phyloP scores from a whole-genome alignment of 2,329 filamentous ascomycete genomes.

The Juglanconis oblonga region DNA sequence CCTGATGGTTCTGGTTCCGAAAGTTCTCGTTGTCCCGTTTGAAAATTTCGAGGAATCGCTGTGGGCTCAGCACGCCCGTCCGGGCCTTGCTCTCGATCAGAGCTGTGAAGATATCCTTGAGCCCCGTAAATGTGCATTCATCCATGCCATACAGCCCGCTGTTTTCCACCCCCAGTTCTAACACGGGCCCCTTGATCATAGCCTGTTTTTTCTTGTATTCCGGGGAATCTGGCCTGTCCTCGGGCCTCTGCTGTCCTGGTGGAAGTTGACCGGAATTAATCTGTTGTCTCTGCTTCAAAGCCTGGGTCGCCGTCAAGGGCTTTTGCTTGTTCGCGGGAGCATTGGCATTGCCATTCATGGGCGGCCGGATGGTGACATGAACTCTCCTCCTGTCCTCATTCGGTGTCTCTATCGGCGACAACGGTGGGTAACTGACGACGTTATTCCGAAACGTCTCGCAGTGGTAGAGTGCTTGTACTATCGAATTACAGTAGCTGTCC shows the following conservation, averaged over 20 bases:
- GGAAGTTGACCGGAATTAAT: slow-evolving; percentile 53
- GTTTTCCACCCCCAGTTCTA: slow-evolving; percentile 78
- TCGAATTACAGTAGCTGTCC: slow-evolving; percentile 92
- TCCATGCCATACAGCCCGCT: slow-evolving; percentile 82
- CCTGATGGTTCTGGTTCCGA: slow-evolving; percentile 93
- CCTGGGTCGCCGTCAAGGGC: slow-evolving; percentile 52
- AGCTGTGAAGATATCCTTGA: slow-evolving; percentile 95
- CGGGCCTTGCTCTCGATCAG: slow-evolving; percentile 77
- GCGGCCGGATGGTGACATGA: slow-evolving; percentile 59
- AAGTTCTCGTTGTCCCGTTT: slow-evolving; percentile 97
- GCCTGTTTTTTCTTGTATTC: slow-evolving; percentile 99
- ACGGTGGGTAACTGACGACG: slow-evolving; percentile 84
- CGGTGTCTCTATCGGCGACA: slow-evolving; percentile 67
- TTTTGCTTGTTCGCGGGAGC: slow-evolving; percentile 45
- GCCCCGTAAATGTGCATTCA: slow-evolving; percentile 87
- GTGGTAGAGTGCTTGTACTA: slow-evolving; percentile 95
- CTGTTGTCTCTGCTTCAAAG: slow-evolving; percentile 53
- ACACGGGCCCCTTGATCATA: slow-evolving; percentile 47
- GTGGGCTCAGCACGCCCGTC: slow-evolving; percentile 86
- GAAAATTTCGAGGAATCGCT: slow-evolving; percentile 90
- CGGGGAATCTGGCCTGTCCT: slow-evolving; percentile 90
- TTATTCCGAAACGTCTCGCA: slow-evolving; percentile 91
- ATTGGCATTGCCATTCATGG: slow-evolving; percentile 47
- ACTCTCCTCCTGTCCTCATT: slow-evolving; percentile 56
- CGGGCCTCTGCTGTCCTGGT: slow-evolving; percentile 60